Evolutionary conservation across 495 filamentous ascomycete species (phyloP).

Genomic region (Baudoinia panamericana): DNA sequence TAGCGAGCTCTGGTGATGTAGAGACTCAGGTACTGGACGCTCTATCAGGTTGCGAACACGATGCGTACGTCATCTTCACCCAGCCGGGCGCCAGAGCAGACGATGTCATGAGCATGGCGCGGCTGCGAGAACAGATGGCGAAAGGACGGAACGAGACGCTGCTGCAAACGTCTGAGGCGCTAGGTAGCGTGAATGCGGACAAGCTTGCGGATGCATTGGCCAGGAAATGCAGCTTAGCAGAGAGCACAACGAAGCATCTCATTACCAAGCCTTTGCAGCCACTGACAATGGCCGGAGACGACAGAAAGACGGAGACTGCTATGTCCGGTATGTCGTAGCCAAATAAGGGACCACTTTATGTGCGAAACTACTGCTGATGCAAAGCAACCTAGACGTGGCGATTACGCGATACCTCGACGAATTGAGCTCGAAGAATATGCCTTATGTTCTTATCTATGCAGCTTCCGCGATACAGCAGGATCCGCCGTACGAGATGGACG

Average conservation of each 20-base stretch:
- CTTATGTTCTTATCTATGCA: no score
- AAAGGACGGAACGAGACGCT: constrained; percentile 21
- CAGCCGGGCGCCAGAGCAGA: constrained; percentile 63
- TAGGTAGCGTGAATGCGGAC: constrained; percentile 14
- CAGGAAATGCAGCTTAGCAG: no score
- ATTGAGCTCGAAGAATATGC: no score
- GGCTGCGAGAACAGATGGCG: constrained; percentile 38
- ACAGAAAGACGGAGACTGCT: neutral
- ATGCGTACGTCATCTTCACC: constrained; percentile 66
- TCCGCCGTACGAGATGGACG: constrained; percentile 37
- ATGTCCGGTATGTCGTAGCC: constrained; percentile 1
- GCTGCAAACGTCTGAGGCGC: constrained; percentile 24
- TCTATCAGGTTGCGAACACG: constrained; percentile 56
- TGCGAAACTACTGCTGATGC: no score
- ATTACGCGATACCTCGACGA: no score
- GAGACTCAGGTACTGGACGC: constrained; percentile 25
- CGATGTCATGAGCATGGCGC: constrained; percentile 48
- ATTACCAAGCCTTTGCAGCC: no score
- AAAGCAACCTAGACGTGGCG: no score
- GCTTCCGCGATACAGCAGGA: constrained; percentile 1
- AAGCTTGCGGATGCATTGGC: neutral
- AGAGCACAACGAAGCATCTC: no score
- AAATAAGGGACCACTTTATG: no score
- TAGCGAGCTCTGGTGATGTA: constrained; percentile 12
- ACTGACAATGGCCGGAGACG: no score